These are phyloP conservation scores for Coniochaeta ligniaria DNA, from an alignment of 2,329 filamentous ascomycete genomes.

Conservation along the genomic window DNA sequence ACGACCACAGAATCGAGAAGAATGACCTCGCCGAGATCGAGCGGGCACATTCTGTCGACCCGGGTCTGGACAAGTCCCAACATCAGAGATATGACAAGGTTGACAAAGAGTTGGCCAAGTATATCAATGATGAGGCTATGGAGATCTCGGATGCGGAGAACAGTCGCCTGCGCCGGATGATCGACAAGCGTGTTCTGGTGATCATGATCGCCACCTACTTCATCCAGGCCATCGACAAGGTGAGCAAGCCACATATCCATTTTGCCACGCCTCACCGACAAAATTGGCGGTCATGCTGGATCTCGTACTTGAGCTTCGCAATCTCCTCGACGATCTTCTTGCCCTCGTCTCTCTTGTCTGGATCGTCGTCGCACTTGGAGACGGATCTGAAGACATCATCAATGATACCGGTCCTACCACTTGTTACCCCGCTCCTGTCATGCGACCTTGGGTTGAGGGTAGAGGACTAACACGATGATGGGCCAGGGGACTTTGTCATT, in stretches of 20 bases:
- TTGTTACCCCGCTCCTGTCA: neutral
- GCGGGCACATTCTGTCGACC: constrained; percentile 14
- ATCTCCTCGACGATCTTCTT: constrained; percentile 78
- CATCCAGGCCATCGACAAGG: constrained; percentile 62
- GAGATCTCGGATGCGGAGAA: constrained; percentile 54
- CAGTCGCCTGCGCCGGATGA: constrained; percentile 52
- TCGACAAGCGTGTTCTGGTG: constrained; percentile 59
- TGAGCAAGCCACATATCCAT: no score
- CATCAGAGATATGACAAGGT: constrained; percentile 43
- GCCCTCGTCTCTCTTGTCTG: constrained; percentile 67
- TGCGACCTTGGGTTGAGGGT: neutral
- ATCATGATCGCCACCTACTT: constrained; percentile 73
- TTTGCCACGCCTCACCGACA: neutral
- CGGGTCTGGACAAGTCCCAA: constrained; percentile 34
- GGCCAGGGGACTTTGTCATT: constrained; percentile 75
- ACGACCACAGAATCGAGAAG: constrained; percentile 1
- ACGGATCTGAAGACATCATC: constrained; percentile 86
- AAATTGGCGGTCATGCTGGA: constrained; percentile 73
- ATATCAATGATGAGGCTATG: constrained; percentile 49
- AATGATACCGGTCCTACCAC: constrained; percentile 67
- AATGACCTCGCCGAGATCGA: constrained; percentile 4
- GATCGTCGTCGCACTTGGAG: constrained; percentile 47
- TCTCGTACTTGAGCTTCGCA: constrained; percentile 82
- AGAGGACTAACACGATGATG: constrained; percentile 61
- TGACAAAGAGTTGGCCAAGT: constrained; percentile 65